Evolutionary conservation across 192 early-diverging fungal species (phyloP).

Genomic region (Globomyces pollinis-pini): DNA sequence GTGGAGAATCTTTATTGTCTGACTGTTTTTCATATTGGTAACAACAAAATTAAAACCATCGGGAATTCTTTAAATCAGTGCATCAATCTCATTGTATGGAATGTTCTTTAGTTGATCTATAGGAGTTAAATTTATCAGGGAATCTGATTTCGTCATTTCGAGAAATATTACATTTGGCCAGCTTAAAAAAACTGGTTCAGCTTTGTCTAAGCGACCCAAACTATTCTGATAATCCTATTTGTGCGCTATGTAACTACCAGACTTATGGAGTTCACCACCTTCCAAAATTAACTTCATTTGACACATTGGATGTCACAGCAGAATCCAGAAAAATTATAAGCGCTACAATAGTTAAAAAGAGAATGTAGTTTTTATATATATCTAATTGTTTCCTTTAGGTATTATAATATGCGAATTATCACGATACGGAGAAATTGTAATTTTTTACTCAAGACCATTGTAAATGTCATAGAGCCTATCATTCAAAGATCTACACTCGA

Average conservation of each 20-base stretch:
- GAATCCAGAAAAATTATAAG: slow-evolving; percentile 45
- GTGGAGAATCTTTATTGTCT: neutral
- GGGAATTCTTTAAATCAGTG: slow-evolving; percentile 29
- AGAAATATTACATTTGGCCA: slow-evolving; percentile 45
- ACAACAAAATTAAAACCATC: slow-evolving; percentile 29
- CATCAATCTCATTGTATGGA: slow-evolving; percentile 2
- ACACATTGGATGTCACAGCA: slow-evolving; percentile 50
- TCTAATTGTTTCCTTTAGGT: slow-evolving; percentile 40
- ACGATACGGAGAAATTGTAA: slow-evolving; percentile 52
- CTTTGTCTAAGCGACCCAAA: slow-evolving; percentile 46
- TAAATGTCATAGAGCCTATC: slow-evolving; percentile 6
- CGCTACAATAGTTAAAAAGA: slow-evolving; percentile 53
- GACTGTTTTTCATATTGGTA: slow-evolving; percentile 5
- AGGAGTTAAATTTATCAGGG: slow-evolving; percentile 45
- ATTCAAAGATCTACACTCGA: slow-evolving; percentile 23
- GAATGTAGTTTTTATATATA: slow-evolving; percentile 41
- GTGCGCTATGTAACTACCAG: slow-evolving; percentile 51
- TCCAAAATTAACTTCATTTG: slow-evolving; percentile 35
- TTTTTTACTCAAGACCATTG: slow-evolving; percentile 41
- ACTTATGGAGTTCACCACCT: slow-evolving; percentile 55
- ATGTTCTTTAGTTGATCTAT: slow-evolving; percentile 6
- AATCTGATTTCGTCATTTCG: slow-evolving; percentile 50
- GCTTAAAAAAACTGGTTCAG: slow-evolving; percentile 32
- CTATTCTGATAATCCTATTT: slow-evolving; percentile 52
- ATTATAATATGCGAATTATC: slow-evolving; percentile 56